Percentiles rank a stretch among this genome's conserved stretches.
phyloP scores from a whole-genome alignment of 2,329 filamentous ascomycete genomes.

The Penicillium janthinellum region DNA sequence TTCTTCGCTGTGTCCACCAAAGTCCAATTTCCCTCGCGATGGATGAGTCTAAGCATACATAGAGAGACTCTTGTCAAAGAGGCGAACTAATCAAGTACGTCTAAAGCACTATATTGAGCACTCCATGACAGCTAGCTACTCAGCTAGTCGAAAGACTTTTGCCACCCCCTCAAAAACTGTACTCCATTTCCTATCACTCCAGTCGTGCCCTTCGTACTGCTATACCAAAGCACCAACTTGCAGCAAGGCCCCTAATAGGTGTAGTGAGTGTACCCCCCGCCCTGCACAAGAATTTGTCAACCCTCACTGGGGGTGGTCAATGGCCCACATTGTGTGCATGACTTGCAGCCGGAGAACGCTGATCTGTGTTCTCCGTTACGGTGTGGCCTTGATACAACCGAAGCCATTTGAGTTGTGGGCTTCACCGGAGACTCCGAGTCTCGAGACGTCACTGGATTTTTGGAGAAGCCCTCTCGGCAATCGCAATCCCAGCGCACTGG shows the following conservation, averaged over 20 bases:
- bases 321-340: conserved; percentile 16
- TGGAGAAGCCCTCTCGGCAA: background rate
- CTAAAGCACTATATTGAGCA: background rate
- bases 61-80: too few relatives aligned
- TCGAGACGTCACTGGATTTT: too few relatives aligned
- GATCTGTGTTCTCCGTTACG: conserved; percentile 20
- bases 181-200: background rate
- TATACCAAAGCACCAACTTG: too few relatives aligned
- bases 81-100: conserved; percentile 1
- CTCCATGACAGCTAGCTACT: too few relatives aligned
- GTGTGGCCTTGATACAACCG: background rate
- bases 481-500: background rate
- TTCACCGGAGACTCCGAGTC: background rate
- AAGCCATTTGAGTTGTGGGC: background rate
- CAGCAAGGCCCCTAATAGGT: background rate
- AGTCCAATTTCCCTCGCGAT: too few relatives aligned
- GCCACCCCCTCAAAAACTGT: background rate
- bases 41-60: too few relatives aligned
- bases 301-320: conserved; percentile 1
- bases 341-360: conserved; percentile 21
- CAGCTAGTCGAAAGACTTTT: background rate
- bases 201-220: background rate
- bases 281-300: conserved; percentile 16
- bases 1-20: too few relatives aligned
- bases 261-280: conserved; percentile 5